phyloP scores from a whole-genome alignment of 331 rosid genomes.

The Erythrophleum ivorense region DNA sequence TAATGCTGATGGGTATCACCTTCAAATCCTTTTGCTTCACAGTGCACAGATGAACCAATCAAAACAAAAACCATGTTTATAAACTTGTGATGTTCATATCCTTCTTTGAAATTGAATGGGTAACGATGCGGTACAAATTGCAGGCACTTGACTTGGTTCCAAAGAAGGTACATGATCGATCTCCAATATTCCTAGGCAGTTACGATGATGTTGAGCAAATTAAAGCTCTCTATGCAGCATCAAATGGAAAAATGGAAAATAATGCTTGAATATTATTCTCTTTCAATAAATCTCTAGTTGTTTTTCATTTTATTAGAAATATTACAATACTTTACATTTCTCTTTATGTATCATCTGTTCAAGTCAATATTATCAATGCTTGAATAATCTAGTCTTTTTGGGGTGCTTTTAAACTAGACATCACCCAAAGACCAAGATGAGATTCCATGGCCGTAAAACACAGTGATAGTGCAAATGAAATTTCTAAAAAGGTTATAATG shows the following conservation, averaged over 20 bases:
- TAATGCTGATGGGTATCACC: no score
- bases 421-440: no score
- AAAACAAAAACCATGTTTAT: no score
- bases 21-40: no score
- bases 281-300: conserved; percentile 2
- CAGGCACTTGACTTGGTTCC: conserved; percentile 93
- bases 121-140: neutral
- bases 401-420: no score
- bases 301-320: neutral
- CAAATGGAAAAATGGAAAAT: neutral
- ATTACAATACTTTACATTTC: no score
- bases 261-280: conserved; percentile 32
- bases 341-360: no score
- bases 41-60: no score
- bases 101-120: neutral
- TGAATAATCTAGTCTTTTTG: no score
- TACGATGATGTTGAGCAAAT: conserved; percentile 83
- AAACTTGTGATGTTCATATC: neutral
- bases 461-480: no score
- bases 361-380: neutral
- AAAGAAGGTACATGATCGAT: conserved; percentile 67
- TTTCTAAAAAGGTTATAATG: no score
- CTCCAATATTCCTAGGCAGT: conserved; percentile 86
- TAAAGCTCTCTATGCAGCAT: conserved; percentile 48
- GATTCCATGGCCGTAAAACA: no score